Evolutionary conservation across 805 yeast genomes (phyloP).

Genomic region (Scheffersomyces amazonensis): DNA sequence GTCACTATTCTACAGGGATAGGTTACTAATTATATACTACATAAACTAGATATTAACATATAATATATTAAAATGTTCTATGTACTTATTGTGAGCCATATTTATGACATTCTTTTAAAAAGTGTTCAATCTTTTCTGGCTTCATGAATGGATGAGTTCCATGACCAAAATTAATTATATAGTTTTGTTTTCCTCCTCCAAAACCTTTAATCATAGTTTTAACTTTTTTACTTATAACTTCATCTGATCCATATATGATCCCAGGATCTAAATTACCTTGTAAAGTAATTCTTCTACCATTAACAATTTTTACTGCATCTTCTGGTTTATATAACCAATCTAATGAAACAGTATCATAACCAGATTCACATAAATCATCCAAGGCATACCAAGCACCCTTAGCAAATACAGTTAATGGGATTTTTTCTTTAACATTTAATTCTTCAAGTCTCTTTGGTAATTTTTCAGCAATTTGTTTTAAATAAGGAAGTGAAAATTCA

Average conservation of each 20-base stretch:
- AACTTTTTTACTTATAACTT: constrained; percentile 74
- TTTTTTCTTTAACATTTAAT: constrained; percentile 63
- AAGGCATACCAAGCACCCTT: constrained; percentile 98
- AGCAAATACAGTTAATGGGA: constrained; percentile 89
- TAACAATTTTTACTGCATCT: constrained; percentile 73
- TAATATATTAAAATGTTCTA: no score
- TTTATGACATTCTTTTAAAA: constrained; percentile 84
- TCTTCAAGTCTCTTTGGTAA: constrained; percentile 70
- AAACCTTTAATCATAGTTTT: constrained; percentile 86
- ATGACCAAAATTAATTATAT: constrained; percentile 94
- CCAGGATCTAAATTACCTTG: constrained; percentile 98
- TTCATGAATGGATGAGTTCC: constrained; percentile 98
- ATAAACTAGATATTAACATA: no score
- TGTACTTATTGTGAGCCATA: constrained; percentile 45
- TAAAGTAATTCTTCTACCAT: constrained; percentile 70
- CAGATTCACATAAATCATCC: constrained; percentile 75
- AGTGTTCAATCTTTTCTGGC: constrained; percentile 82
- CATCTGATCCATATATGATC: constrained; percentile 84
- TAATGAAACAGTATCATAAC: constrained; percentile 84
- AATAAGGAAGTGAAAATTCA: constrained; percentile 86
- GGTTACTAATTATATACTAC: no score
- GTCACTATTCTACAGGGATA: no score
- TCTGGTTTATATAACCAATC: constrained; percentile 90
- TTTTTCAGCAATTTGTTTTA: constrained; percentile 67
- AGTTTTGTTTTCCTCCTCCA: constrained; percentile 89